phyloP scores from a whole-genome alignment of 176 grass and related monocot genomes.

The Paspalum notatum region DNA sequence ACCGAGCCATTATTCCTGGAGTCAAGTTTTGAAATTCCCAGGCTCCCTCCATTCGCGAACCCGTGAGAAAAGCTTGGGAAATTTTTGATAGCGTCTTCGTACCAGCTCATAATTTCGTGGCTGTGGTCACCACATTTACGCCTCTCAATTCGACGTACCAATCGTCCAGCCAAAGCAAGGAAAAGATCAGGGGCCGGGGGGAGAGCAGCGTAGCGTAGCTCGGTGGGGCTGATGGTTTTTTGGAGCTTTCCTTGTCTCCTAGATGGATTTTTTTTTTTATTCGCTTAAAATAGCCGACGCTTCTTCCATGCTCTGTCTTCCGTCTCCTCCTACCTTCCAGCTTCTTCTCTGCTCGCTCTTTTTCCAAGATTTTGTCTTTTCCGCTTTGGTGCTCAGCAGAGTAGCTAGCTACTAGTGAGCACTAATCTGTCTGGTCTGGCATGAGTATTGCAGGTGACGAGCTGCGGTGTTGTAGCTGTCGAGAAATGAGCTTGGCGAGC shows the following conservation, averaged over 20 bases:
- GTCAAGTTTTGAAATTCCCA: not conserved
- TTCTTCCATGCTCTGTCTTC: not conserved
- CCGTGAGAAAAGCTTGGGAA: not conserved
- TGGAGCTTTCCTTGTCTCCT: slow-evolving; percentile 43
- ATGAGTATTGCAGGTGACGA: slow-evolving; percentile 46
- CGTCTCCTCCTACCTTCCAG: slow-evolving; percentile 24
- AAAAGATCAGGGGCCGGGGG: not conserved
- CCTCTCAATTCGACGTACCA: not conserved
- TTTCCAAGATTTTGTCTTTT: slow-evolving; percentile 38
- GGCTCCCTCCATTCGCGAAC: not conserved
- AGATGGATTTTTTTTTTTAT: slow-evolving; percentile 29
- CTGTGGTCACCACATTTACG: slow-evolving; percentile 32
- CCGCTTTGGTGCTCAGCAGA: not conserved
- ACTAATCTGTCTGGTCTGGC: slow-evolving; percentile 33
- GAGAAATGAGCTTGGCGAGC: slow-evolving; percentile 47
- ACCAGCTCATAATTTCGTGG: slow-evolving; percentile 42
- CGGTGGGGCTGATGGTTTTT: slow-evolving; percentile 27
- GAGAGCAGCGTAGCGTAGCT: not conserved
- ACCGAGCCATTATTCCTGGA: not conserved
- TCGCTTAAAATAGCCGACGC: slow-evolving; percentile 27
- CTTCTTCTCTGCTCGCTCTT: slow-evolving; percentile 22
- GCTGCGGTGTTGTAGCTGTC: slow-evolving; percentile 11
- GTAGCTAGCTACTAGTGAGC: not conserved
- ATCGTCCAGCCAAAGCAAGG: slow-evolving; percentile 26
- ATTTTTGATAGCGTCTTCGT: slow-evolving; percentile 38